A percentile compares a stretch with the other conserved stretches of the same genome.
phyloP scores from a whole-genome alignment of 75 land plant genomes.

The Sequoiadendron giganteum region DNA sequence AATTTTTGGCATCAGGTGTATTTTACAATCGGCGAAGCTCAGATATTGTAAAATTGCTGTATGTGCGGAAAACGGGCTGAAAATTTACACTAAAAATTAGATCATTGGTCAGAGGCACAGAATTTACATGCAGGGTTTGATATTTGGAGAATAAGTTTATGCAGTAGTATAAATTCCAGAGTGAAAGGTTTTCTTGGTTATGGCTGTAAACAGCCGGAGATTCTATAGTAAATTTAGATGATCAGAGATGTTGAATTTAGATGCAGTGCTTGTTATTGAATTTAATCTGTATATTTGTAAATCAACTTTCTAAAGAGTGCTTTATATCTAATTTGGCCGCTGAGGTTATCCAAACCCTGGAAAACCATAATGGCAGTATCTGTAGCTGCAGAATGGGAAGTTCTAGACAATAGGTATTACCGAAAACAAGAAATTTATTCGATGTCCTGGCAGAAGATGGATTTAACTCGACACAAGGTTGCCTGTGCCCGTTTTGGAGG shows the following conservation, averaged over 20 bases:
- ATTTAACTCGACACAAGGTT: conserved; percentile 82
- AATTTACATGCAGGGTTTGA: background rate
- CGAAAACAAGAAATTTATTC: conserved; percentile 81
- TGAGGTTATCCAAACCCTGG: background rate
- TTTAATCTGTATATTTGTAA: background rate
- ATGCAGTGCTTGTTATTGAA: background rate
- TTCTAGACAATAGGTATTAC: conserved; percentile 76
- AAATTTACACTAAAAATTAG: background rate
- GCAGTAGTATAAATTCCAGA: background rate
- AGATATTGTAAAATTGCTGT: background rate
- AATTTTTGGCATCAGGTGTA: background rate
- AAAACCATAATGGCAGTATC: conserved; percentile 37
- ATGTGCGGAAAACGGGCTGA: background rate
- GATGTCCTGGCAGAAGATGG: conserved; percentile 84
- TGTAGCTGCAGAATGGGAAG: conserved; percentile 92
- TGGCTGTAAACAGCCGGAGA: background rate
- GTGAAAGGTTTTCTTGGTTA: background rate
- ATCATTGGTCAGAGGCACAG: background rate
- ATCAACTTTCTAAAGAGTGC: background rate
- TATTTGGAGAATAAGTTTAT: background rate
- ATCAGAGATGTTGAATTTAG: background rate
- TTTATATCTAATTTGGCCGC: background rate
- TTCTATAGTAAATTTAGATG: background rate
- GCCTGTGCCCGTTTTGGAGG: conserved; percentile 97
- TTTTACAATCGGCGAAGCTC: background rate